Conservation (phyloP, 1,284 basidiomycete genomes). For the Prillingera fragicola region DNA sequence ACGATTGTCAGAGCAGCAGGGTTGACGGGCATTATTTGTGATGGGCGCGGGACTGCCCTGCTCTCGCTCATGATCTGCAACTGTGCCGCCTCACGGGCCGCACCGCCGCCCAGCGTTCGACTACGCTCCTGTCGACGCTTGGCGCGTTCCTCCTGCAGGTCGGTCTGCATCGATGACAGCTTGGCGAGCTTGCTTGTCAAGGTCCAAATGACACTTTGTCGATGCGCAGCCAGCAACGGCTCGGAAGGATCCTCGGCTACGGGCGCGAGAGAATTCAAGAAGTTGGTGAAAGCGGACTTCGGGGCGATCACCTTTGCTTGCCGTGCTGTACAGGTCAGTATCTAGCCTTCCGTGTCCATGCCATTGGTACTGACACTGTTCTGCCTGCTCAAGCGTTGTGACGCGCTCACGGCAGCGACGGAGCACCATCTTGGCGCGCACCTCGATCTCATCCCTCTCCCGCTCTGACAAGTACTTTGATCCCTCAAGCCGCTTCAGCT, state of each 20-base stretch:
- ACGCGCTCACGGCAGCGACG: constrained; percentile 52
- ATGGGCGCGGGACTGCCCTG: neutral
- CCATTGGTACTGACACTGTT: constrained; percentile 47
- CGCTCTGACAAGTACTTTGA: constrained; percentile 51
- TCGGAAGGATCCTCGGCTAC: constrained; percentile 22
- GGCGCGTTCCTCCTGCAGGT: constrained; percentile 52
- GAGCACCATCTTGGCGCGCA: constrained; percentile 53
- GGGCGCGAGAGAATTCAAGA: constrained; percentile 44
- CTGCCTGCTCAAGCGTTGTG: constrained; percentile 50
- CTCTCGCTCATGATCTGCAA: constrained; percentile 10
- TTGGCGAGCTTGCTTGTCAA: constrained; percentile 50
- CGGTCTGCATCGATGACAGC: constrained; percentile 47
- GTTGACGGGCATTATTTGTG: too few species aligned
- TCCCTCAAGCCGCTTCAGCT: constrained; percentile 39
- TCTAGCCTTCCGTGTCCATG: too few species aligned
- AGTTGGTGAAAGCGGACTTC: constrained; percentile 26
- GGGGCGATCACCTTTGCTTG: constrained; percentile 21
- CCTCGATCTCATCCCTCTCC: constrained; percentile 57
- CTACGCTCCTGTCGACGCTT: constrained; percentile 43
- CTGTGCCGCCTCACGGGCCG: constrained; percentile 26
- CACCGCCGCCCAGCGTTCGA: constrained; percentile 38
- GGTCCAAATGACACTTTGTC: constrained; percentile 51
- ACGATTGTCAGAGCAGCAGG: constrained; percentile 15
- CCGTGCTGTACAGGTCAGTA: constrained; percentile 15
- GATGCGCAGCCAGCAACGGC: constrained; percentile 50